Base-by-base conservation (phyloP, 306 rosid genomes). In the Vicia sativa region DNA sequence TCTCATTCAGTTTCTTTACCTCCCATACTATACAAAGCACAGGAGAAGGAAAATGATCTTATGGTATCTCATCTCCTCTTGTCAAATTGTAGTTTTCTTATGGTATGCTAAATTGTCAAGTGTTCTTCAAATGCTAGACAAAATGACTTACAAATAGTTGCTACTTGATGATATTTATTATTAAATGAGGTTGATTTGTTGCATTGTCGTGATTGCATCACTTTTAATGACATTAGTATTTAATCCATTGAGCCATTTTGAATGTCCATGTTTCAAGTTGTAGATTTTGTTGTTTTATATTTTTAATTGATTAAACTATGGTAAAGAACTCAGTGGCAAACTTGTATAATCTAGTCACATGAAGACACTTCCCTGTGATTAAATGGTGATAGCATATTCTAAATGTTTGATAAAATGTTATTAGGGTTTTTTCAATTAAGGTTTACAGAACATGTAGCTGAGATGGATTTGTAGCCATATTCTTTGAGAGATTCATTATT, bases 41-140 rank as follows among this genome's bases (percentile, higher is more conserved):
- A 42, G 45, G 96, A 90, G 73, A 88, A 79, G 80, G 95, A 83
- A 49, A 86, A 85, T 61, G 86, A 79, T 35, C 64, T 84, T 41
- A 57, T 11, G 90, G 97, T 93, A 84, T 68, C 71, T 66, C 16
- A 52, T 65, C 77, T 63, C 31, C 50, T 65, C 77, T 70, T 66
- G 34, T 65, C 54, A 74, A 59, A 54, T 66, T 68, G 5, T 65
- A 38, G 38, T 63, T 77, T 59, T 67, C 39, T 69, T 77, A 16
- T 31, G 62, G 48, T 74, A 13, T 52, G 34, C 72, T 50, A 68
- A 73, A 41, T 68, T 66, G 61, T 49, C 26, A 16, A 39, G 38
- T 28, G 52, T 68, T 64, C 25, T 56, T 70, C 52, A 53, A 55
- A 62, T 58, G 15, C 50, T 31, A 56, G 68, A 62, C 42, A 39